Evolutionary conservation across 306 rosid genomes (phyloP), one percentile per base, ranked within the genome.

Genomic region (Lablab purpureus): DNA sequence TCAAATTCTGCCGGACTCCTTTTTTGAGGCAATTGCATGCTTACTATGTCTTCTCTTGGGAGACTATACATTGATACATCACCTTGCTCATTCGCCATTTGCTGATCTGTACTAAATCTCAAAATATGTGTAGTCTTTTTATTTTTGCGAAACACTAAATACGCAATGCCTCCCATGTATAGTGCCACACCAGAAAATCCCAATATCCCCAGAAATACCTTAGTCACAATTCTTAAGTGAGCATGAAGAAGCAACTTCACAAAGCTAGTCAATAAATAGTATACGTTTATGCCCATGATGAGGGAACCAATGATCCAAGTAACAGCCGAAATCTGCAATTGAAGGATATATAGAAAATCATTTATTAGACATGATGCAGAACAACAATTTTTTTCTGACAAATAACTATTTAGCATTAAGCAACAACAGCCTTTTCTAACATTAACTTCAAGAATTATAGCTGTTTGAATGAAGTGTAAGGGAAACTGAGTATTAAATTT

Each of bases 1-100:
- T 87, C 82, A 32, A 87, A 7, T 59, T 83, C 88, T 51, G 66
- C 64, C 6, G 68, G 37, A 8, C 71, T 54, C 34, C 87, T 82
- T 81, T 86, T 90, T 34, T 88, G 84, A 65, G 97, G 96, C 74
- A 92, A 86, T 76, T 92, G 97, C 96, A 88, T 92, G 89, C 88
- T 89, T 19, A 76, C 86, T 49, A 88, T 87, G 80, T 89, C 92
- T 76, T 90, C 96, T 73, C 90, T 87, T 5, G 88, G 90, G 17
- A 84, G 83, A 56, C 67, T 23, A 78, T 75, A 73, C 62, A 85
- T 65, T 14, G 93, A 58, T 17, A 46, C 79, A 74, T 54, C 81
- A 30, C 85, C 76, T 21, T 71, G 77, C 50, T 87, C 90, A 12
- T 68, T 75, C 63, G 1, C 75, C 65, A 46, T 73, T 83, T 86